Evolutionary conservation across 1,284 basidiomycete species (phyloP).

Genomic region (Rhodotorula sp.): DNA sequence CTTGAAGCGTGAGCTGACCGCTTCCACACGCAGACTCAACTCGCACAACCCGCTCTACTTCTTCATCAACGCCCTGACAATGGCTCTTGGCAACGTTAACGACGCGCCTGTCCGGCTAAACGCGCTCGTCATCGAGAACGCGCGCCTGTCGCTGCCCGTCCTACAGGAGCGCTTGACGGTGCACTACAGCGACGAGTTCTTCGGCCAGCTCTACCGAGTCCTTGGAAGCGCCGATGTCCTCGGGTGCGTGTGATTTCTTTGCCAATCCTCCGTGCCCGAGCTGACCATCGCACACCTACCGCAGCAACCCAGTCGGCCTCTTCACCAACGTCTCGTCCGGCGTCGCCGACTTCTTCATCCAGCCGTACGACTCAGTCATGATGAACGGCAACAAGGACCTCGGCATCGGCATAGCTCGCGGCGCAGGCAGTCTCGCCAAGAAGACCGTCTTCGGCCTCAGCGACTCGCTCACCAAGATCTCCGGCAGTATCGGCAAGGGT

Average conservation of each 20-base stretch:
- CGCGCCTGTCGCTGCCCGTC: slow-evolving; percentile 80
- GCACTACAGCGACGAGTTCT: slow-evolving; percentile 91
- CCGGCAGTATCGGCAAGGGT: slow-evolving; percentile 96
- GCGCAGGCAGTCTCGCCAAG: slow-evolving; percentile 97
- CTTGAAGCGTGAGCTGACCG: not conserved
- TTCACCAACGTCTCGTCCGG: slow-evolving; percentile 99
- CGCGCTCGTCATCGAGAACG: slow-evolving; percentile 90
- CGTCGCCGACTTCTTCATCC: slow-evolving; percentile 98
- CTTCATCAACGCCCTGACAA: slow-evolving; percentile 89
- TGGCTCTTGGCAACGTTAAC: slow-evolving; percentile 96
- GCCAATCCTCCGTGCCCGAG: not conserved
- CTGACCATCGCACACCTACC: not conserved
- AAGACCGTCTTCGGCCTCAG: slow-evolving; percentile 97
- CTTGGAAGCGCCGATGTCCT: slow-evolving; percentile 93
- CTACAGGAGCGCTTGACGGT: slow-evolving; percentile 81
- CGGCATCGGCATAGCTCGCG: slow-evolving; percentile 93
- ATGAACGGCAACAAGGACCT: slow-evolving; percentile 96
- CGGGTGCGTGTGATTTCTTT: slow-evolving; percentile 42
- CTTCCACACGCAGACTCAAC: slow-evolving; percentile 59
- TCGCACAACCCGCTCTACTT: slow-evolving; percentile 91
- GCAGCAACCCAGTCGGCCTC: slow-evolving; percentile 76
- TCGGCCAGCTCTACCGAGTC: slow-evolving; percentile 92
- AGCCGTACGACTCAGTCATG: slow-evolving; percentile 95
- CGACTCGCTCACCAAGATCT: slow-evolving; percentile 95
- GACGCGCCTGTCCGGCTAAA: slow-evolving; percentile 96